These are phyloP conservation scores for Andrographis paniculata DNA, from an alignment of 305 asterid species.

Conservation along the genomic window DNA sequence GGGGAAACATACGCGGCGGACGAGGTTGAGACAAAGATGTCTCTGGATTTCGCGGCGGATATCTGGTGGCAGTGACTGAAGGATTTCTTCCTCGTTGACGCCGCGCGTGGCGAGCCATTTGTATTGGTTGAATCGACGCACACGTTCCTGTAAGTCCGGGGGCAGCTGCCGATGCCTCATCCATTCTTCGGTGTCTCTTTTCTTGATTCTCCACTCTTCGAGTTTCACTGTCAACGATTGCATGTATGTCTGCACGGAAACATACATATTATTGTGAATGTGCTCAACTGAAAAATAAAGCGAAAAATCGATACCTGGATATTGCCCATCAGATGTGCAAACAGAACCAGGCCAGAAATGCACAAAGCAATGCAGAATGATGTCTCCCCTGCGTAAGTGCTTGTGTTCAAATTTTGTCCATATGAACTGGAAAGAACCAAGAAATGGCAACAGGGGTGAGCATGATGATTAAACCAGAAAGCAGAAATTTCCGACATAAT, in stretches of 20 bases:
- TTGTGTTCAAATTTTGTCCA: slow-evolving; percentile 78
- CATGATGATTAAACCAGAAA: background rate
- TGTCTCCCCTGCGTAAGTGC: slow-evolving; percentile 93
- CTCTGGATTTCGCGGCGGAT: slow-evolving; percentile 88
- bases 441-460: background rate
- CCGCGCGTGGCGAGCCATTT: slow-evolving; percentile 95
- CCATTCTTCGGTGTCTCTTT: slow-evolving; percentile 96
- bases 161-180: slow-evolving; percentile 98
- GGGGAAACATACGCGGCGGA: slow-evolving; percentile 79
- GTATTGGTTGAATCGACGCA: slow-evolving; percentile 72
- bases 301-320: slow-evolving; percentile 55
- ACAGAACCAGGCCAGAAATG: slow-evolving; percentile 68
- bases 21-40: slow-evolving; percentile 94
- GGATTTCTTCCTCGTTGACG: slow-evolving; percentile 72
- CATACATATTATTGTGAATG: background rate
- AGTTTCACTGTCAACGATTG: slow-evolving; percentile 88
- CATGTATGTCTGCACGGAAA: slow-evolving; percentile 57
- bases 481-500: background rate
- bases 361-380: slow-evolving; percentile 56
- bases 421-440: slow-evolving; percentile 56
- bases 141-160: slow-evolving; percentile 72
- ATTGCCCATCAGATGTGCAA: slow-evolving; percentile 84
- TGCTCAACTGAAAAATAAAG: background rate
- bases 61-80: slow-evolving; percentile 71
- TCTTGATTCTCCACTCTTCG: slow-evolving; percentile 91